Evolutionary conservation across 73 alveolate species (phyloP), one percentile per base, ranked within the genome.

Genomic region (Loxodes magnus): DNA sequence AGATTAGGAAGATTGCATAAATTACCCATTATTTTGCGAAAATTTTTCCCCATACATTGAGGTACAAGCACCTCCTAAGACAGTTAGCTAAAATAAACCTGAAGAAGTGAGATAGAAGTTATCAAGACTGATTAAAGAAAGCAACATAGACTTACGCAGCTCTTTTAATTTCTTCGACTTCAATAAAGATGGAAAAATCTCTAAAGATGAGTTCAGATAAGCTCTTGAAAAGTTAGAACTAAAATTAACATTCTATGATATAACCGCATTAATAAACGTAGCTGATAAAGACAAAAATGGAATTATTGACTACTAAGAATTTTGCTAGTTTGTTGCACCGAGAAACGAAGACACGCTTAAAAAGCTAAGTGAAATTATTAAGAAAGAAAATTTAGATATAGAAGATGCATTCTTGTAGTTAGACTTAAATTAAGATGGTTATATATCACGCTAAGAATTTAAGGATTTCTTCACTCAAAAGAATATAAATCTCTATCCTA

Each of bases 171-270:
- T 27, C 23, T 46, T 60, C 31, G 92, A 78, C 48, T 14, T n/a
- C 7, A 41, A 78, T 51, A 25, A 50, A 17, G 79, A 74, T 74
- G 92, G 92, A 1, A 21, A 23, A 19, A 35, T 78, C 2, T 25
- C 59, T 12, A 26, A 29, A 26, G 60, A 55, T 38, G 87, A 69
- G 21, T 74, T 78, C 48, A 36, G 35, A 15, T 42, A 49, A 16
- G 72, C 71, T n/a, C 23, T 70, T 25, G 38, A 46, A 0, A 29
- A 39, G 9, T 25, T 22, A 28, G 71, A 69, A 24, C 20, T 49
- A 37, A 69, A 69, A 1, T 49, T 70, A 31, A 51, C n/a, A 4
- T 26, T 24, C 22, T 57, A 63, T 14, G 67, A 70, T 24, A 17
- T 38, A 9, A 24, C 26, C 3, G 77, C 51, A 26, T 38, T 53